Evolutionary conservation across 2,329 filamentous ascomycete genomes (phyloP).

Genomic region (Diaporthe capsici): DNA sequence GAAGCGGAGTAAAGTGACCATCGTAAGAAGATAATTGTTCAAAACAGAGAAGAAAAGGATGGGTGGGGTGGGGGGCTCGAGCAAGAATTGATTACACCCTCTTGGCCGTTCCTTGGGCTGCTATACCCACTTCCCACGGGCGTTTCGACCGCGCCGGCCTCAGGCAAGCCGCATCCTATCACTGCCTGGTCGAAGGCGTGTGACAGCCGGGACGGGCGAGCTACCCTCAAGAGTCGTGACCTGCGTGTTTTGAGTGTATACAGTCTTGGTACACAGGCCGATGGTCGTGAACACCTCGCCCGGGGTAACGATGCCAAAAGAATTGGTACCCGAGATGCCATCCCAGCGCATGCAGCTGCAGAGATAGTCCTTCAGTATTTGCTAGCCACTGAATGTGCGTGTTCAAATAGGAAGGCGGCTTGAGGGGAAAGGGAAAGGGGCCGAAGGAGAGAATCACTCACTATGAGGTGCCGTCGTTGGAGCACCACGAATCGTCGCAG

Average conservation of each 20-base stretch:
- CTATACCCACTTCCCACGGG: neutral
- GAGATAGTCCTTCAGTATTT: neutral
- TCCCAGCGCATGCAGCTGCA: slow-evolving; percentile 22
- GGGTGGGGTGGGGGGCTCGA: too few species aligned
- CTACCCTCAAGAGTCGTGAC: neutral
- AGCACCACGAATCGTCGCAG: slow-evolving; percentile 26
- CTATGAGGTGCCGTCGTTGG: slow-evolving; percentile 15
- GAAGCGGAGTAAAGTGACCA: neutral
- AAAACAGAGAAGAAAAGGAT: neutral
- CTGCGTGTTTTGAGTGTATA: neutral
- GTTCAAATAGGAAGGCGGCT: too few species aligned
- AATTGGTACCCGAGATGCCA: neutral
- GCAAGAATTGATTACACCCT: too few species aligned
- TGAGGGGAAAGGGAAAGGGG: too few species aligned
- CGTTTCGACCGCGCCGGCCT: neutral
- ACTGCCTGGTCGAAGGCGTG: neutral
- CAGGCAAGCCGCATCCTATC: neutral
- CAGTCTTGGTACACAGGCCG: neutral
- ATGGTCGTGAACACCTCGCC: slow-evolving; percentile 1
- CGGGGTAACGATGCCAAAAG: neutral
- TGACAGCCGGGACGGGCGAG: neutral
- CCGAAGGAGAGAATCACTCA: neutral
- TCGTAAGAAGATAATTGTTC: neutral
- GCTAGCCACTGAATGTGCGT: neutral
- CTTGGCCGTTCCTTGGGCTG: neutral